phyloP scores from a whole-genome alignment of 345 rosid genomes.

The Syzygium oleosum region DNA sequence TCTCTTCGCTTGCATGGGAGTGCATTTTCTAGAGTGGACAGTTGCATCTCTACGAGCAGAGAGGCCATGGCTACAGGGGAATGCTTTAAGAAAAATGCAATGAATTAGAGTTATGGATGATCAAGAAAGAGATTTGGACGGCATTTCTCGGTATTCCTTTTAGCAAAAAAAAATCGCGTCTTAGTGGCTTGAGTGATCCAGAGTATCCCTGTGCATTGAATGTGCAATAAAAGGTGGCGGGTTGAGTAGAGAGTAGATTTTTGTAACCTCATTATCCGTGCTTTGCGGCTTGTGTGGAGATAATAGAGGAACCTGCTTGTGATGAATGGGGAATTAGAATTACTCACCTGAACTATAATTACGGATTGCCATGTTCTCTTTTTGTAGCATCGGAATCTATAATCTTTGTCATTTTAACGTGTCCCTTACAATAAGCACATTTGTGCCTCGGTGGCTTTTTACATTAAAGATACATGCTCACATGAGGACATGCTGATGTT shows the following conservation, averaged over 20 bases:
- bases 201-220: background rate
- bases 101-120: background rate
- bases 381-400: background rate
- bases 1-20: background rate
- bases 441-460: background rate
- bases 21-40: background rate
- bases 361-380: background rate
- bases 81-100: background rate
- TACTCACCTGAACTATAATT: background rate
- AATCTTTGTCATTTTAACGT: background rate
- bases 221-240: background rate
- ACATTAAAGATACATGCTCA: background rate
- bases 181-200: background rate
- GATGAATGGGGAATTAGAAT: background rate
- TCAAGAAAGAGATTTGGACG: background rate
- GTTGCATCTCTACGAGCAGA: background rate
- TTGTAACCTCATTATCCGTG: background rate
- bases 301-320: background rate
- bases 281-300: background rate
- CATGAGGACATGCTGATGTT: background rate
- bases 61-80: background rate
- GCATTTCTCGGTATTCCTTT: background rate
- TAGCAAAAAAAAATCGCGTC: rapidly evolving
- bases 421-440: background rate
- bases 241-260: background rate